Base-by-base conservation (phyloP, 805 yeast genomes). In the Zygotorulaspora chibaensis region DNA sequence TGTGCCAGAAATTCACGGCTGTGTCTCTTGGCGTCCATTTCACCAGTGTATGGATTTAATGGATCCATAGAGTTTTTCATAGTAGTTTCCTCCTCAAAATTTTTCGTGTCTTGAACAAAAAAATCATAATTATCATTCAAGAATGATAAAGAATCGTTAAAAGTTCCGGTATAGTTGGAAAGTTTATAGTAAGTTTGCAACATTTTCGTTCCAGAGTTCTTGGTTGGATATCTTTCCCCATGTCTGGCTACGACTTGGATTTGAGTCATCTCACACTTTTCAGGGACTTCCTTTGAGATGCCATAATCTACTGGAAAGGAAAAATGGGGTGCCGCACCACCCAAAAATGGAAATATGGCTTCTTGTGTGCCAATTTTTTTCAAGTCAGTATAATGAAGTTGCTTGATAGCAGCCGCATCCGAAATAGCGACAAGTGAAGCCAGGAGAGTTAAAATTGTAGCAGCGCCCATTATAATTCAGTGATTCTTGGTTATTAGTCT, bases 171-270 rank as follows among this genome's bases (percentile, higher is more conserved):
- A 37, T 51, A 54, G 30, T 47, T 47, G 8, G 47, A 41, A 1
- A 57, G 25, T 35, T 48, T 57, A 37, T 51, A 44, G 50, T 49
- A 57, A 4, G 54, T 46, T 16, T 54, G 52, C 35, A 59, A 60
- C 55, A 80, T 65, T 46, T 69, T 69, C 4, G 60, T 54, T 18
- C 60, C 66, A 3, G 72, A 67, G n/a, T 69, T 66, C 2, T 54
- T 62, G 2, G 84, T 75, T 2, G 87, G 88, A 57, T 72, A 84
- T 52, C 95, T 70, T 62, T 86, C 93, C 16, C 91, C 95, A 58
- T 87, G 95, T 58, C 96, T 75, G 54, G 81, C 80, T 42, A 84
- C 66, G 17, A 84, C 65, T 53, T 83, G 88, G 8, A 84, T 87
- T 62, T 84, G 91, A 54, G 77, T 78, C 45, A 81, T 69, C 5